Conservation (phyloP, 1,284 basidiomycete genomes). For the Kwoniella shivajii region DNA sequence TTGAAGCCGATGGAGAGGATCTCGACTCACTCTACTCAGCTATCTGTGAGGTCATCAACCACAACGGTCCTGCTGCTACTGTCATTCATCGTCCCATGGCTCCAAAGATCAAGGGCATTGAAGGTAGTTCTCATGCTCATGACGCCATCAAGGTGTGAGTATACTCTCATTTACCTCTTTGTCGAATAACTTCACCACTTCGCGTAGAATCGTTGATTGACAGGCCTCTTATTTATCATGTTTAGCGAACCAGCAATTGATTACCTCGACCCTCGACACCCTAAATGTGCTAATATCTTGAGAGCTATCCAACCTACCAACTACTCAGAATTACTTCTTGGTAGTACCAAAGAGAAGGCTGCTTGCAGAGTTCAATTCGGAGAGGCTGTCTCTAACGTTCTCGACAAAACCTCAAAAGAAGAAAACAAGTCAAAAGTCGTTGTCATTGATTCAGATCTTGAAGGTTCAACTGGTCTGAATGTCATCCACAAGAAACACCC, state of each 20-base stretch:
- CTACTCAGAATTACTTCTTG: conserved; percentile 64
- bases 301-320: conserved; percentile 65
- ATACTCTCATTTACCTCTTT: not conserved
- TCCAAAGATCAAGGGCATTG: conserved; percentile 72
- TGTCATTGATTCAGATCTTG: conserved; percentile 83
- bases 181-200: not conserved
- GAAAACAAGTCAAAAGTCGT: conserved; percentile 76
- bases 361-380: conserved; percentile 81
- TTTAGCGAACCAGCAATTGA: conserved; percentile 71
- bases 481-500: conserved; percentile 83
- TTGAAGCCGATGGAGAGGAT: conserved; percentile 66
- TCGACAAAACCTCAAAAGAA: conserved; percentile 72
- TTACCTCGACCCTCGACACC: conserved; percentile 67
- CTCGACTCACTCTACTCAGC: conserved; percentile 72
- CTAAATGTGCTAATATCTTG: conserved; percentile 62
- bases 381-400: conserved; percentile 73
- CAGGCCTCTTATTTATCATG: too few relatives aligned
- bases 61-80: conserved; percentile 76
- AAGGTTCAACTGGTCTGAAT: conserved; percentile 82
- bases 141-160: conserved; percentile 64
- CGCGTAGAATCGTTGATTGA: not conserved
- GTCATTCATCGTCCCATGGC: conserved; percentile 76
- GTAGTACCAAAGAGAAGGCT: conserved; percentile 69
- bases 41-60: conserved; percentile 60
- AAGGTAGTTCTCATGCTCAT: conserved; percentile 76